phyloP scores from a whole-genome alignment of 164 flowering plant genomes.

The Malania oleifera region DNA sequence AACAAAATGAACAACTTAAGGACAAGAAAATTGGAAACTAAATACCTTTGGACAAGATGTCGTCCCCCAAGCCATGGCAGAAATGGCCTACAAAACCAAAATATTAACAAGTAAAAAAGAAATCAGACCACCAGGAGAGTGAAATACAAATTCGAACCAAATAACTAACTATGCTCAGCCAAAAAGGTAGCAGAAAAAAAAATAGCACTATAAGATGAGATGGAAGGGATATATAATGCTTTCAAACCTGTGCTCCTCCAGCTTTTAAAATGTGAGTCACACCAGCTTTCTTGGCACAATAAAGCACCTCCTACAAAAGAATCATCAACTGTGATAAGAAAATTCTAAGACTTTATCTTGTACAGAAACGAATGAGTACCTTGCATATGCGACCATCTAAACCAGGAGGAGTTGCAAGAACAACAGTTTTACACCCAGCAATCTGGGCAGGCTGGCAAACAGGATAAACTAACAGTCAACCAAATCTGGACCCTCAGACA shows the following conservation, averaged over 20 bases:
- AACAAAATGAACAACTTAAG: too few species aligned
- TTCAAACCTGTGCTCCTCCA: conserved; percentile 6
- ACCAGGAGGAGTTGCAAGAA: conserved; percentile 4
- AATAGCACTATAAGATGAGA: not conserved
- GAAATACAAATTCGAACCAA: too few species aligned
- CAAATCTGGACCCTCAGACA: not conserved
- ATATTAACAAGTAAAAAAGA: not conserved
- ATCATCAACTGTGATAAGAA: too few species aligned
- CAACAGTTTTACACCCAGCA: conserved; percentile 6
- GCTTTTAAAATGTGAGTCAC: conserved; percentile 9
- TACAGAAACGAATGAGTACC: not conserved
- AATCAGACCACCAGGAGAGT: not conserved
- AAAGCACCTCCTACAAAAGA: conserved; percentile 5
- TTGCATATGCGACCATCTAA: conserved; percentile 6
- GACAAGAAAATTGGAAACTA: too few species aligned
- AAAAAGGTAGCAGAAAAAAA: not conserved
- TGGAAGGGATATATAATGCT: not conserved
- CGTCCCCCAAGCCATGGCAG: conserved; percentile 12
- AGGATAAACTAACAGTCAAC: not conserved
- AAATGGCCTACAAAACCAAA: not conserved
- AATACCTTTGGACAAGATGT: conserved; percentile 4
- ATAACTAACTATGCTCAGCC: too few species aligned
- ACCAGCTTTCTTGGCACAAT: conserved; percentile 4
- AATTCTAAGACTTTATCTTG: not conserved
- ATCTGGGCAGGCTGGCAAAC: conserved; percentile 2